These are phyloP conservation scores for Colletotrichum simmondsii DNA, from an alignment of 2,329 filamentous ascomycete genomes.

Conservation along the genomic window DNA sequence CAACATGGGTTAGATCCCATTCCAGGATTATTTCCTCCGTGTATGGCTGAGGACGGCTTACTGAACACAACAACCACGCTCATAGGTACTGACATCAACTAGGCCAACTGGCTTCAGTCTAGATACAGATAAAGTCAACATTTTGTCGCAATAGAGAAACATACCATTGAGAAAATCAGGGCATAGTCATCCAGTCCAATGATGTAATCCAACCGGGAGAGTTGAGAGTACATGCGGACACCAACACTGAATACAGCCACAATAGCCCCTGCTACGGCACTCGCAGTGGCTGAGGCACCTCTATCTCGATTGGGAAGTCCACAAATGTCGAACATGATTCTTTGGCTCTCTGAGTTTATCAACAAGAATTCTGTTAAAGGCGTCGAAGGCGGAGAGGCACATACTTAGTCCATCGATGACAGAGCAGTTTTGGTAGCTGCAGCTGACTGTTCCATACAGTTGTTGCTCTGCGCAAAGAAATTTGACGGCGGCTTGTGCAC, in stretches of 20 bases:
- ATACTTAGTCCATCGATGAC: background rate
- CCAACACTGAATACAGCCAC: conserved; percentile 18
- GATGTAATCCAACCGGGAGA: conserved; percentile 6
- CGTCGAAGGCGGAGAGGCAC: background rate
- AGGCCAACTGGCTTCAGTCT: too few relatives aligned
- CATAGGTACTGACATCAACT: conserved; percentile 22
- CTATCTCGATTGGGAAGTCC: conserved; percentile 5
- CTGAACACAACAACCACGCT: conserved; percentile 12
- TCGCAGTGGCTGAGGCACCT: conserved; percentile 12
- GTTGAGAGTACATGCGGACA: conserved; percentile 12
- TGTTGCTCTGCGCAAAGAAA: background rate
- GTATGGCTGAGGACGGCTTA: background rate
- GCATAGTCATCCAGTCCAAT: conserved; percentile 23
- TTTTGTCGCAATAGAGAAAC: background rate
- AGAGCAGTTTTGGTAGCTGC: background rate
- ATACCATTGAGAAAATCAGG: conserved; percentile 15
- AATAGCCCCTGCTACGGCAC: conserved; percentile 14
- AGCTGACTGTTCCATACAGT: background rate
- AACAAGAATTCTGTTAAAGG: background rate
- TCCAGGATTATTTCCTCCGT: too few relatives aligned
- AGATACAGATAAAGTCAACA: too few relatives aligned
- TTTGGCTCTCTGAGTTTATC: background rate
- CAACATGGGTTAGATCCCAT: background rate
- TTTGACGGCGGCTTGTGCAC: background rate
- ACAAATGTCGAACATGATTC: conserved; percentile 10